Percentiles rank a stretch among this genome's conserved stretches.
These are phyloP conservation scores for Zizania palustris DNA, from an alignment of 202 grass and related monocot genomes.

Conservation along the genomic window DNA sequence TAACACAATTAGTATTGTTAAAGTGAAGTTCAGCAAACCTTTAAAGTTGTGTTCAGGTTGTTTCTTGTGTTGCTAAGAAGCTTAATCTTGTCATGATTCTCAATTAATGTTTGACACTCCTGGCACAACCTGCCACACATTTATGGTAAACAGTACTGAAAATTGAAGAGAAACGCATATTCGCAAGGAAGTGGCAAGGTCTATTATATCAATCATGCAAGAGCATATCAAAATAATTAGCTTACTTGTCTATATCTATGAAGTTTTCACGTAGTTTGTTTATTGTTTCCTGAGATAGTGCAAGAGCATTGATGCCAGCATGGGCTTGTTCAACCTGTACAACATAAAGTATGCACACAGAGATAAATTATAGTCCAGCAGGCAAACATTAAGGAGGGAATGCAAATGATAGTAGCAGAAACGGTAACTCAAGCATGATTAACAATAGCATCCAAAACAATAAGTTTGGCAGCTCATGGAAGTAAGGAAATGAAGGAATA, in stretches of 20 bases:
- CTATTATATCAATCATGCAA: constrained; percentile 26
- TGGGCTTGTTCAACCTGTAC: constrained; percentile 91
- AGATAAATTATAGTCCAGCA: constrained; percentile 19
- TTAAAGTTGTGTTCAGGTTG: constrained; percentile 96
- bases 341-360: constrained; percentile 26
- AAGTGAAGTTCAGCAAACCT: constrained; percentile 57
- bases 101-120: constrained; percentile 98
- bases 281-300: constrained; percentile 96
- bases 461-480: constrained; percentile 30
- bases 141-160: constrained; percentile 37
- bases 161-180: constrained; percentile 35
- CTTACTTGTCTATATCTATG: constrained; percentile 95
- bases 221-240: constrained; percentile 19
- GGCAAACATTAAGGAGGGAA: background rate
- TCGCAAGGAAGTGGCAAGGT: constrained; percentile 11
- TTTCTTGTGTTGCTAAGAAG: constrained; percentile 99
- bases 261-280: constrained; percentile 87
- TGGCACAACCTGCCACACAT: constrained; percentile 72
- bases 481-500: constrained; percentile 38
- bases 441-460: constrained; percentile 11
- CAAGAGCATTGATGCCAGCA: constrained; percentile 85
- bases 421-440: constrained; percentile 17
- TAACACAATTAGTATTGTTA: constrained; percentile 6
- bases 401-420: constrained; percentile 11
- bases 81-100: constrained; percentile 99